phyloP scores from a whole-genome alignment of 768 basidiomycete genomes.

The Tremella mesenterica region DNA sequence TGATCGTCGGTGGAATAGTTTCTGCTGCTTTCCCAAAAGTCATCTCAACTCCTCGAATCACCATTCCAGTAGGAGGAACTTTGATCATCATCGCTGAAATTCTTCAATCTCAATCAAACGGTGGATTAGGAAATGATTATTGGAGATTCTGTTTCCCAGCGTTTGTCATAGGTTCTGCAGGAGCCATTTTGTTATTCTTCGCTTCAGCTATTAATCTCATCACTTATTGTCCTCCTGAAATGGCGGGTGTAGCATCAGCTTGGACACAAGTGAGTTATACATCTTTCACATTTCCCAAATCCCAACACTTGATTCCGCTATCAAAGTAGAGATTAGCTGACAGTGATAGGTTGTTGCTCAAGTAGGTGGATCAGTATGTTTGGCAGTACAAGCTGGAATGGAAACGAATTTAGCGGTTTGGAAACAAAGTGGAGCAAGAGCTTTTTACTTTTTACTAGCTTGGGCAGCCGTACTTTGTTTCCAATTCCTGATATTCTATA shows the following conservation, averaged over 20 bases:
- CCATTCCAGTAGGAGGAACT: constrained; percentile 24
- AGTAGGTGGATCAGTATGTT: constrained; percentile 31
- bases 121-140: constrained; percentile 26
- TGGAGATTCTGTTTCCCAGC: constrained; percentile 39
- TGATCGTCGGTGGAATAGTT: constrained; percentile 23
- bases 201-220: constrained; percentile 27
- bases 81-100: constrained; percentile 15
- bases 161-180: constrained; percentile 29
- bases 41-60: constrained; percentile 24
- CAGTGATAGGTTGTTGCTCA: no score
- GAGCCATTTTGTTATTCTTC: constrained; percentile 24
- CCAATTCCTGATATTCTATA: constrained; percentile 29
- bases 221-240: constrained; percentile 34
- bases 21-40: constrained; percentile 21
- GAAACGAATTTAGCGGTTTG: constrained; percentile 29
- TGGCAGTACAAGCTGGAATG: constrained; percentile 40
- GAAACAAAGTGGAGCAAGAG: constrained; percentile 21
- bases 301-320: not conserved
- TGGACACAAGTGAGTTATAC: constrained; percentile 35
- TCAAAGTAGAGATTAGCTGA: no score
- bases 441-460: constrained; percentile 32
- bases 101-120: not conserved
- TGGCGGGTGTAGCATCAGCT: constrained; percentile 34
- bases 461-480: constrained; percentile 21
- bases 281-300: not conserved